Conservation (phyloP, 257 asterid species). For the Nicotiana otophora region DNA sequence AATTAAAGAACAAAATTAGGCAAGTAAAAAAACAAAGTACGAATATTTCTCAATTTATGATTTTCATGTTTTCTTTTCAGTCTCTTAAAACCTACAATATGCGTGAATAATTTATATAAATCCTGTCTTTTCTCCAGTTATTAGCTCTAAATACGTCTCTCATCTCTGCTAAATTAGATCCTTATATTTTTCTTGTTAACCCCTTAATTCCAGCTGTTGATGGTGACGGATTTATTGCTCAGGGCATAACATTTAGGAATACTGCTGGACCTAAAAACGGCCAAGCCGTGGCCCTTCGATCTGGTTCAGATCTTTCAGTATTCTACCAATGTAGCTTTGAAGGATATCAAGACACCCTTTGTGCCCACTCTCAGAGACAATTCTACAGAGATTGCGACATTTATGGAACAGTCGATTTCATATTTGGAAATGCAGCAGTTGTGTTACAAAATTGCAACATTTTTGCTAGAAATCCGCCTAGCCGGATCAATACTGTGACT, state of each 20-base stretch:
- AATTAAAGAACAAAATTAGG: no score
- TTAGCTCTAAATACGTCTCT: no score
- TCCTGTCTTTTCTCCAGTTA: no score
- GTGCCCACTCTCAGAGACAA: conserved; percentile 57
- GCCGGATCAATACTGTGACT: conserved; percentile 56
- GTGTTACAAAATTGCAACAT: conserved; percentile 77
- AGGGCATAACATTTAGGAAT: conserved; percentile 70
- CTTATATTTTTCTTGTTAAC: neutral
- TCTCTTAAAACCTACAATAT: no score
- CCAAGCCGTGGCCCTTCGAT: conserved; percentile 84
- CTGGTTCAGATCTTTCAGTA: conserved; percentile 70
- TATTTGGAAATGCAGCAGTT: conserved; percentile 78
- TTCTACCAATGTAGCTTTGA: conserved; percentile 76
- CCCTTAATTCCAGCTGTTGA: conserved; percentile 36
- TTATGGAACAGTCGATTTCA: conserved; percentile 79
- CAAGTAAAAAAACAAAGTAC: no score
- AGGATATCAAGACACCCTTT: conserved; percentile 87
- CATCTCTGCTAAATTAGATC: no score
- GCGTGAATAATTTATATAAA: no score
- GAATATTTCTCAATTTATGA: no score
- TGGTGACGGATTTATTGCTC: conserved; percentile 68
- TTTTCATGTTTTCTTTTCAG: no score
- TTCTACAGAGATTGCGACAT: conserved; percentile 69
- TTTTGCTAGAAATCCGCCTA: conserved; percentile 60
- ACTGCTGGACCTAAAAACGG: conserved; percentile 65